Percentiles rank a stretch among this genome's conserved stretches.
phyloP scores from a whole-genome alignment of 2,329 filamentous ascomycete species.

The Claviceps sp. region DNA sequence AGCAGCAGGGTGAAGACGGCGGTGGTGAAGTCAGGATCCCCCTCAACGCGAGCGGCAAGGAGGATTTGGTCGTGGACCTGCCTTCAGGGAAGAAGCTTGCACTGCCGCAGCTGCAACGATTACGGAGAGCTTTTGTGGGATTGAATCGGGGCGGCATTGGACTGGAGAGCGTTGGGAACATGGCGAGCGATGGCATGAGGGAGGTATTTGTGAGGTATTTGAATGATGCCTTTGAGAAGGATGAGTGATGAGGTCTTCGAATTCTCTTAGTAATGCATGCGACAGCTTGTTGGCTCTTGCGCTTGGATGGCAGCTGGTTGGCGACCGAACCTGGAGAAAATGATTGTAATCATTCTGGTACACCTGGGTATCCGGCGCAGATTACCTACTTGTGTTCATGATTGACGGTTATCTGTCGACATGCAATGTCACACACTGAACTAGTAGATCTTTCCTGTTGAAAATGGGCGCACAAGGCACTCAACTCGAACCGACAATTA shows the following conservation, averaged over 20 bases:
- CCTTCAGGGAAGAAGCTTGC: conserved; percentile 49
- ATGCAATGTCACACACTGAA: too few species aligned
- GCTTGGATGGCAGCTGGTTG: background rate
- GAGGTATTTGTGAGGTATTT: conserved; percentile 54
- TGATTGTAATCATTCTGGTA: too few species aligned
- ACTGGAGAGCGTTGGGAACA: conserved; percentile 39
- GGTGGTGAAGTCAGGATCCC: conserved; percentile 42
- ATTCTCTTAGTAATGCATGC: too few species aligned
- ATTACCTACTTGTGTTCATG: background rate
- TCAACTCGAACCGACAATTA: too few species aligned
- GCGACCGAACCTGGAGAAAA: too few species aligned
- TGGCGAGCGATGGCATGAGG: conserved; percentile 40
- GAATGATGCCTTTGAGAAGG: conserved; percentile 50
- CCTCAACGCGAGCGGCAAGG: conserved; percentile 19
- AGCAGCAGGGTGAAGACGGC: conserved; percentile 58
- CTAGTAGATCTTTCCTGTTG: too few species aligned
- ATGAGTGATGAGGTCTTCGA: conserved; percentile 18
- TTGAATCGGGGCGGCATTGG: conserved; percentile 60
- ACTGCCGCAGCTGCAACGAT: conserved; percentile 62
- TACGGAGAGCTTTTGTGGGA: conserved; percentile 64
- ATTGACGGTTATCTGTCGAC: too few species aligned
- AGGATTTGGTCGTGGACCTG: conserved; percentile 48
- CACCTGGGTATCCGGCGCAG: background rate
- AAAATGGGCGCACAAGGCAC: too few species aligned
- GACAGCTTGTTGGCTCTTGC: background rate